A percentile compares a stretch with the other conserved stretches of the same genome.
These are phyloP conservation scores for Mucor irregularis DNA, from an alignment of 371 early-diverging fungal species.

Conservation along the genomic window DNA sequence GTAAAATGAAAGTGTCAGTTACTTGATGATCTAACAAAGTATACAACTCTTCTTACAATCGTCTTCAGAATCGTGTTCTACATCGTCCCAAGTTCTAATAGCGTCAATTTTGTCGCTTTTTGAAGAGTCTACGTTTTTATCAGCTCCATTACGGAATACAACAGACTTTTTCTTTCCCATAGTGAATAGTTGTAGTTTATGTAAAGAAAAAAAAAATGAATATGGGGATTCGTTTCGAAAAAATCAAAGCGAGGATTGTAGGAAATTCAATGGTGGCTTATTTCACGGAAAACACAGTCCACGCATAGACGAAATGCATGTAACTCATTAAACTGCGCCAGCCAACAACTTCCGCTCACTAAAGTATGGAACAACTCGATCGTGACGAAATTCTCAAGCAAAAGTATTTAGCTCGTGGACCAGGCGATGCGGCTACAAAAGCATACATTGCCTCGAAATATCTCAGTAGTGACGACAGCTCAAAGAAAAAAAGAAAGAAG, in stretches of 20 bases:
- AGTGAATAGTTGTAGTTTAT: background rate
- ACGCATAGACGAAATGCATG: background rate
- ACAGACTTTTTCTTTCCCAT: constrained; percentile 52
- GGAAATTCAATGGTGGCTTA: background rate
- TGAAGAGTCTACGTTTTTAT: constrained; percentile 1
- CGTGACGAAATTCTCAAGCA: constrained; percentile 31
- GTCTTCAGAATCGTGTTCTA: constrained; percentile 83
- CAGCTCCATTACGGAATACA: constrained; percentile 32
- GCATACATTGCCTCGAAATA: constrained; percentile 51
- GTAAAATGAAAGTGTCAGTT: too few relatives aligned
- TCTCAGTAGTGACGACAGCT: constrained; percentile 18
- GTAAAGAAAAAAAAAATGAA: background rate
- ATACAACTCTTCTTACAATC: constrained; percentile 78
- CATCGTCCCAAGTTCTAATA: constrained; percentile 75
- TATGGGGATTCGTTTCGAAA: background rate
- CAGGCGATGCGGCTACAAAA: constrained; percentile 51
- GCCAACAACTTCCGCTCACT: background rate
- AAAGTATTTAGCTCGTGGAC: constrained; percentile 47
- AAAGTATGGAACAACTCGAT: constrained; percentile 26
- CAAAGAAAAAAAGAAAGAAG: constrained; percentile 49
- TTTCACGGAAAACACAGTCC: background rate
- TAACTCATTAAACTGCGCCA: background rate
- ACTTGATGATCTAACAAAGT: too few relatives aligned
- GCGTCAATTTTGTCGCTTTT: constrained; percentile 49
- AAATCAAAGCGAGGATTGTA: background rate